These are phyloP conservation scores for Hevea brasiliensis DNA, from an alignment of 345 rosid genomes.

Conservation along the genomic window DNA sequence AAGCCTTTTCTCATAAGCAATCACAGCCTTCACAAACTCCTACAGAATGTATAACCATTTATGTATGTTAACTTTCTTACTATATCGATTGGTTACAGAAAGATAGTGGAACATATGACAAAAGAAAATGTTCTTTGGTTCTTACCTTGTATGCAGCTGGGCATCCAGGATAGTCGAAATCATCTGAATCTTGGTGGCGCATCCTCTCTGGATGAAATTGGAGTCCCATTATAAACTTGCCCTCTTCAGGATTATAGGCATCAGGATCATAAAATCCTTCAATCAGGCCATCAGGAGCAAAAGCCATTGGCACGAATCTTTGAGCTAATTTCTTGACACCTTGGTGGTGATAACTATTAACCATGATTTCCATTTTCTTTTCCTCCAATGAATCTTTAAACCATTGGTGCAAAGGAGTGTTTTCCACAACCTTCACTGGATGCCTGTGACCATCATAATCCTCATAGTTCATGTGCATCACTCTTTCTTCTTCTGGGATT, in stretches of 20 bases:
- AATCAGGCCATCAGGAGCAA: conserved; percentile 60
- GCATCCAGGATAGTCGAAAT: conserved; percentile 59
- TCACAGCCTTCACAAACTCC: conserved; percentile 36
- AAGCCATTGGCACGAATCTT: conserved; percentile 61
- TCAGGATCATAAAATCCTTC: conserved; percentile 78
- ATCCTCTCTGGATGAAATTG: conserved; percentile 77
- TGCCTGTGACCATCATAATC: conserved; percentile 64
- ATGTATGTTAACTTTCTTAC: no score
- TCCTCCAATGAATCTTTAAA: conserved; percentile 49
- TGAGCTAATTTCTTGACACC: conserved; percentile 58
- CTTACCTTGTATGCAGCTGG: conserved; percentile 52
- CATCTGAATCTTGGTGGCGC: conserved; percentile 45
- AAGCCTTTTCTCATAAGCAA: conserved; percentile 29
- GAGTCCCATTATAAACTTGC: conserved; percentile 59
- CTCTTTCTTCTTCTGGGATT: conserved; percentile 21
- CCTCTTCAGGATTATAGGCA: conserved; percentile 54
- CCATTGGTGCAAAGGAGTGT: conserved; percentile 60
- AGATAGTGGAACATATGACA: neutral
- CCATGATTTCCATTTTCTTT: conserved; percentile 55
- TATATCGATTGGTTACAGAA: no score
- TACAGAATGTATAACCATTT: no score
- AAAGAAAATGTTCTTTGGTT: neutral
- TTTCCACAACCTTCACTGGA: conserved; percentile 39
- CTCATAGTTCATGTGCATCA: conserved; percentile 49
- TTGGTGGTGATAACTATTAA: conserved; percentile 69